Percentiles rank a stretch among this genome's conserved stretches.
phyloP scores from a whole-genome alignment of 1,284 basidiomycete species.

The Melampsora americana region DNA sequence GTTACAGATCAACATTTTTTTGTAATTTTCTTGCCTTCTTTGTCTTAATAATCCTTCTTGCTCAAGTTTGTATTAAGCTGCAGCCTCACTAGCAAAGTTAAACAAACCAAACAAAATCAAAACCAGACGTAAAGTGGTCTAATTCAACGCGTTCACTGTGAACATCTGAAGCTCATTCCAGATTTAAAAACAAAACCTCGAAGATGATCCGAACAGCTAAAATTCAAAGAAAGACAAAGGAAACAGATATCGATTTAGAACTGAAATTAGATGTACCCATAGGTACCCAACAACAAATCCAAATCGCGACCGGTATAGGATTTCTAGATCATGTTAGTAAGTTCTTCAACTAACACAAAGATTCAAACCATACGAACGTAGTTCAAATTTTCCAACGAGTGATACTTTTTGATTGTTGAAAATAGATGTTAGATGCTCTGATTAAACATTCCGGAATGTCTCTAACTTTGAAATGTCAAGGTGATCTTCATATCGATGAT shows the following conservation, averaged over 20 bases:
- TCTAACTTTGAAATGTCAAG: slow-evolving; percentile 81
- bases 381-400: not conserved
- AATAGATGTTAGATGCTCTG: slow-evolving; percentile 54
- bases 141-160: no score
- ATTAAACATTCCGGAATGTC: slow-evolving; percentile 59
- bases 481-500: slow-evolving; percentile 97
- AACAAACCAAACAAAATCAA: no score
- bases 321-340: slow-evolving; percentile 85
- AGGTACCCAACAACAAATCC: slow-evolving; percentile 68
- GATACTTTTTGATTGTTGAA: not conserved
- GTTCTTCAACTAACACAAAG: not conserved
- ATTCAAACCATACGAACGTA: not conserved
- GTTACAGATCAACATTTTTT: no score
- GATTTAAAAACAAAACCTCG: no score
- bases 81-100: no score
- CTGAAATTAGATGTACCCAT: slow-evolving; percentile 78
- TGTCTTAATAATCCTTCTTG: no score
- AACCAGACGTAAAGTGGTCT: no score
- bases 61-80: no score
- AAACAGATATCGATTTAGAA: slow-evolving; percentile 81
- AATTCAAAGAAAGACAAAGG: slow-evolving; percentile 81
- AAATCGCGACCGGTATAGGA: slow-evolving; percentile 89
- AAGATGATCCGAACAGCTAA: slow-evolving; percentile 60
- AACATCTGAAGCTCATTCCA: no score
- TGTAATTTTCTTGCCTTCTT: no score